Evolutionary conservation across 1,284 basidiomycete genomes (phyloP).

Genomic region (Austropuccinia psidii): DNA sequence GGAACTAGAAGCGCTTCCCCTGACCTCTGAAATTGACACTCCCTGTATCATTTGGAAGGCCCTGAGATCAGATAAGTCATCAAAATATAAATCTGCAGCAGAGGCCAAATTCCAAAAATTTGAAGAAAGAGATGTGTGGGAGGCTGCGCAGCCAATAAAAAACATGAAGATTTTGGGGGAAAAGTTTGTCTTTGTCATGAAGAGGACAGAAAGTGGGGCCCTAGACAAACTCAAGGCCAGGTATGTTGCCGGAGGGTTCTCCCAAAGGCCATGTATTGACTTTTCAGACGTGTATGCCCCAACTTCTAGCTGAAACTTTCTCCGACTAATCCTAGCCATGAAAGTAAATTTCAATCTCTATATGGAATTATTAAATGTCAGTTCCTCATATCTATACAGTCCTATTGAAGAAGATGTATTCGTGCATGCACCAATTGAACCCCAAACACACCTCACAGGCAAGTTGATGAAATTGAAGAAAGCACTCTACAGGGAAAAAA

Average conservation of each 20-base stretch:
- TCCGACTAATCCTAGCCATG: background rate
- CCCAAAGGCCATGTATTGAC: background rate
- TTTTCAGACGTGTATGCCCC: background rate
- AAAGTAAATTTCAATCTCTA: background rate
- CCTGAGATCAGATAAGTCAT: background rate
- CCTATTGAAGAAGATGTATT: background rate
- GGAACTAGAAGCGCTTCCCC: background rate
- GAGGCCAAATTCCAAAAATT: background rate
- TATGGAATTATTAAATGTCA: background rate
- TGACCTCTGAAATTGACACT: background rate
- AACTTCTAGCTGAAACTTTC: background rate
- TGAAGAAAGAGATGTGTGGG: background rate
- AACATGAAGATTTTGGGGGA: background rate
- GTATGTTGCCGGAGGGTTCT: background rate
- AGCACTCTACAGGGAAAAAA: conserved; percentile 11
- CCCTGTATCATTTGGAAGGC: background rate
- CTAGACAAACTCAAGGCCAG: background rate
- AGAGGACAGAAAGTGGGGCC: background rate
- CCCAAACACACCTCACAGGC: background rate
- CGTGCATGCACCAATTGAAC: background rate
- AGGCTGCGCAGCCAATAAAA: background rate
- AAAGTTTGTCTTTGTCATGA: background rate
- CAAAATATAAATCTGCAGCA: background rate
- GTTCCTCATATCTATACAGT: background rate
- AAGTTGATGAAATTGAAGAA: background rate